Evolutionary conservation across 192 early-diverging fungal species (phyloP).

Genomic region (Podila verticillata): DNA sequence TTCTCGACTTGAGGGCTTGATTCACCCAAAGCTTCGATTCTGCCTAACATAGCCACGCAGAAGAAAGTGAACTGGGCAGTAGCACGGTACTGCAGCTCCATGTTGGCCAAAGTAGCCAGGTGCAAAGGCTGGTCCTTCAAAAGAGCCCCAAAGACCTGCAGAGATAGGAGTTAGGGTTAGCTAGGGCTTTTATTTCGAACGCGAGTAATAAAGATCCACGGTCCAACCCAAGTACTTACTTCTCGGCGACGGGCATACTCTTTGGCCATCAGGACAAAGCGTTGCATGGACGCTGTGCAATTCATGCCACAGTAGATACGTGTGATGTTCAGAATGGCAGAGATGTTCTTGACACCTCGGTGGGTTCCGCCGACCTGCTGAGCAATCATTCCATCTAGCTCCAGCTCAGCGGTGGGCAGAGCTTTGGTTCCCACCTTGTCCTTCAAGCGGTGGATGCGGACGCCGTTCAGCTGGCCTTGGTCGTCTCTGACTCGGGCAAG

Average conservation of each 20-base stretch:
- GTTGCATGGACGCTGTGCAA: conserved; percentile 54
- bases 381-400: conserved; percentile 64
- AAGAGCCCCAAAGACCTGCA: conserved; percentile 59
- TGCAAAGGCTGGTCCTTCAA: conserved; percentile 70
- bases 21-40: conserved; percentile 52
- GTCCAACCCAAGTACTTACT: conserved; percentile 20
- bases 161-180: too few species aligned
- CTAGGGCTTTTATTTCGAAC: too few species aligned
- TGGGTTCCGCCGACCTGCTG: conserved; percentile 57
- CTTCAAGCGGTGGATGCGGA: conserved; percentile 69
- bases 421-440: conserved; percentile 78
- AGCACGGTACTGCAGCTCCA: conserved; percentile 65
- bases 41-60: conserved; percentile 64
- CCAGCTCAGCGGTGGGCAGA: conserved; percentile 78
- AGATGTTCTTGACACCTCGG: conserved; percentile 69
- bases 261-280: conserved; percentile 61
- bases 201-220: background rate
- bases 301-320: conserved; percentile 67
- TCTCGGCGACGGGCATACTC: conserved; percentile 69
- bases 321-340: conserved; percentile 76
- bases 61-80: conserved; percentile 65
- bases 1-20: conserved; percentile 21
- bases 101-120: conserved; percentile 61
- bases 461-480: conserved; percentile 66
- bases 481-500: conserved; percentile 64